Evolutionary conservation across 345 rosid genomes (phyloP), one percentile per base, ranked within the genome.

Genomic region (Ceriops zippeliana): DNA sequence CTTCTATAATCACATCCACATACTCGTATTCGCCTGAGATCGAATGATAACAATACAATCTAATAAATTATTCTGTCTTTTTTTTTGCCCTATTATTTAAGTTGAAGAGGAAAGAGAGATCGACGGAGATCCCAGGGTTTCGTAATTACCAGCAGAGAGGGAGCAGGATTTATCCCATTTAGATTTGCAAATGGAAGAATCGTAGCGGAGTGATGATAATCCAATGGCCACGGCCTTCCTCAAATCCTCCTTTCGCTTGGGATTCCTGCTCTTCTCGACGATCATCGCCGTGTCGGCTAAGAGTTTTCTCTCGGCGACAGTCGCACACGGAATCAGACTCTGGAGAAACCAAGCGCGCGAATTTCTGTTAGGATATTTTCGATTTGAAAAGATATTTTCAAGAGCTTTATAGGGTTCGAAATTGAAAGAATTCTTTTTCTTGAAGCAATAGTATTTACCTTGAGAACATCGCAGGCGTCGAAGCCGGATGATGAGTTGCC

Each of bases 111-210:
- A 19, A 30, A 54, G 32, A 52, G 34, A 13, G 7, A 17, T 2
- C 20, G 51, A 24, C 5, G 62, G 26, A 61, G 68, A 34, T 26
- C 24, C 24, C 3, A 21, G 49, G 30, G 31, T 1, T 31, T 58
- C 30, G 8, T 1, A 1, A 2, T n/a, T 73, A 95, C 97, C 96
- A 47, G 93, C 96, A 6, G 97, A 97, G 74, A 79, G 83, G 1
- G 91, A 81, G 0, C 84, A 65, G 38, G 90, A 73, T 74, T 86
- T 90, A 0, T 91, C 98, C 99, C 99, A 95, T 84, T 87, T 87
- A 4, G 99, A 91, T 81, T 85, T 90, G 82, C 99, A 95, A 78
- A 95, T 84, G 28, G 95, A 85, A 58, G 91, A 84, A 69, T 88
- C 76, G 76, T 91, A 87, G 65, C 90, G 86, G 58, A 86, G 82